These are phyloP conservation scores for Cyberlindnera samutprakarnensis DNA, from an alignment of 805 yeast species.

Conservation along the genomic window DNA sequence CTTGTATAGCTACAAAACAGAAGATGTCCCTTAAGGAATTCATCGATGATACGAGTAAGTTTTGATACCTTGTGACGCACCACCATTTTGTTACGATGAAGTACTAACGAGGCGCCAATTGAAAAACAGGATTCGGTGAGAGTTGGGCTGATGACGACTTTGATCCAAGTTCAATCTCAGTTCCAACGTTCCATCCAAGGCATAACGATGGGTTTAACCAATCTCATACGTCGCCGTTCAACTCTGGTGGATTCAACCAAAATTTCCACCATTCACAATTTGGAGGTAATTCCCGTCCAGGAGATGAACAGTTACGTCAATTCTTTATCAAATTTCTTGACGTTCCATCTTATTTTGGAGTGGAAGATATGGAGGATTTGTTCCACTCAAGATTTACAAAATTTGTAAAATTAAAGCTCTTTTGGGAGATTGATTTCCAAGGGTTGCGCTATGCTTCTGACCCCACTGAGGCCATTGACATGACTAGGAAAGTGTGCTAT, in stretches of 20 bases:
- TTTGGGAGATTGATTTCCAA: conserved; percentile 41
- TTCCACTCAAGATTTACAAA: conserved; percentile 56
- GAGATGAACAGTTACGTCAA: too few species aligned
- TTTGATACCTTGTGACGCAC: background rate
- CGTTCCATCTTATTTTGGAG: conserved; percentile 48
- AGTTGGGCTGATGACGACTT: conserved; percentile 72
- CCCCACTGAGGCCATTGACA: conserved; percentile 17
- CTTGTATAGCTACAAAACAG: conserved; percentile 19
- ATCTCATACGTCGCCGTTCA: conserved; percentile 1
- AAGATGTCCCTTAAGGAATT: conserved; percentile 21
- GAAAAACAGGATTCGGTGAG: conserved; percentile 22
- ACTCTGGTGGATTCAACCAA: conserved; percentile 1
- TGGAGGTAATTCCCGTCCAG: conserved; percentile 1
- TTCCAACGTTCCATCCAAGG: conserved; percentile 26
- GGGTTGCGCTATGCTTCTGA: conserved; percentile 23
- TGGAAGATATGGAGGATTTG: conserved; percentile 47
- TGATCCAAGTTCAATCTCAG: conserved; percentile 52
- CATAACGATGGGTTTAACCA: conserved; percentile 5
- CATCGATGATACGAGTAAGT: conserved; percentile 18
- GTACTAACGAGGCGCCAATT: background rate
- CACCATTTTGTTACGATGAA: background rate
- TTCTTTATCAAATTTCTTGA: conserved; percentile 57
- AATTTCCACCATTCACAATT: conserved; percentile 1
- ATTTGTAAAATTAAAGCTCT: conserved; percentile 51
- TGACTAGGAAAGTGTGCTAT: conserved; percentile 51